Evolutionary conservation across 2,329 filamentous ascomycete genomes (phyloP).

Genomic region (Ramularia collo-cygni): DNA sequence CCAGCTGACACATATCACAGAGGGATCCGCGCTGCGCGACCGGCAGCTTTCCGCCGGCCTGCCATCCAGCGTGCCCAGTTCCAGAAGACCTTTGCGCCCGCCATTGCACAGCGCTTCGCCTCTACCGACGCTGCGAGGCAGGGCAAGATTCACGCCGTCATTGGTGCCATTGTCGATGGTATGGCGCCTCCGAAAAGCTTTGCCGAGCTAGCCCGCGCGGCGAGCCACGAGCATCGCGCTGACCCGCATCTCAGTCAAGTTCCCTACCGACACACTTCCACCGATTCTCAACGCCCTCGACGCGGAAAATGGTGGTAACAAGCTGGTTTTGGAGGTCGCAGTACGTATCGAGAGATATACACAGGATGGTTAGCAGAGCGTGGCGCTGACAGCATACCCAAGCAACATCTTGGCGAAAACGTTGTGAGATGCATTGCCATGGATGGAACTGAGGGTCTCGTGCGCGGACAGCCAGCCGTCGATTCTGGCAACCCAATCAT

Average conservation of each 20-base stretch:
- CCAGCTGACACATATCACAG: constrained; percentile 39
- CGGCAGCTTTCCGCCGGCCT: constrained; percentile 52
- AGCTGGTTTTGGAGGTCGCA: constrained; percentile 92
- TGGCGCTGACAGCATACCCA: constrained; percentile 25
- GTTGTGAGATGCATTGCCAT: constrained; percentile 99
- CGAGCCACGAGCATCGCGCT: no score
- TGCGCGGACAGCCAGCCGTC: constrained; percentile 75
- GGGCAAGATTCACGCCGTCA: constrained; percentile 73
- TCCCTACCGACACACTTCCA: constrained; percentile 84
- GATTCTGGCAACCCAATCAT: constrained; percentile 95
- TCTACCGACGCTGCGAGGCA: constrained; percentile 49
- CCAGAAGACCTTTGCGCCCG: constrained; percentile 52
- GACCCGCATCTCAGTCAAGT: no score
- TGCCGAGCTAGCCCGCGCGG: constrained; percentile 22
- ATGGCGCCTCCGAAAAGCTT: constrained; percentile 25
- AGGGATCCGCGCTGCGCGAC: constrained; percentile 60
- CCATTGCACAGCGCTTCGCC: constrained; percentile 55
- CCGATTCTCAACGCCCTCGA: constrained; percentile 95
- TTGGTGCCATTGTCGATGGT: constrained; percentile 99
- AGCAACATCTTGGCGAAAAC: constrained; percentile 99
- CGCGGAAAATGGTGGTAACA: constrained; percentile 85
- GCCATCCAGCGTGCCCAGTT: constrained; percentile 51
- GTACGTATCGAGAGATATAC: constrained; percentile 51
- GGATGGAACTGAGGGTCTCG: constrained; percentile 99
- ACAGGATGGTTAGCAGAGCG: constrained; percentile 12